Percentiles rank a stretch among this genome's conserved stretches.
These are phyloP conservation scores for Trametes hirsuta DNA, from an alignment of 1,284 basidiomycete species.

Conservation along the genomic window DNA sequence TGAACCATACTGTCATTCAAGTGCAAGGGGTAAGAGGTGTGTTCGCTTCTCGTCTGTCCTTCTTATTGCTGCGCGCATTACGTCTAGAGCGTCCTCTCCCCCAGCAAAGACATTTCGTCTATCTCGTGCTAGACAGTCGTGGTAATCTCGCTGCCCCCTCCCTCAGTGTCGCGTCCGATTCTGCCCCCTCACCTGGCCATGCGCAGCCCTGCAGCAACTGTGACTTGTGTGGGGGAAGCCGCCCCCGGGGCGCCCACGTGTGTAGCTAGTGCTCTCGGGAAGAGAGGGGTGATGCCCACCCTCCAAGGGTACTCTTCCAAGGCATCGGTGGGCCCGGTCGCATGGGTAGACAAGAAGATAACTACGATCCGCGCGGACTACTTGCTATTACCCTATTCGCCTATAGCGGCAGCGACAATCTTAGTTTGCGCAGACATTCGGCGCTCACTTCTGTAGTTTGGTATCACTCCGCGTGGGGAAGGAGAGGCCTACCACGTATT, in stretches of 20 bases:
- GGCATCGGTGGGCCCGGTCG: conserved; percentile 12
- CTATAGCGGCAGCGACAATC: conserved; percentile 22
- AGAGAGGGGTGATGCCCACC: neutral
- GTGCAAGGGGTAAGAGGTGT: neutral
- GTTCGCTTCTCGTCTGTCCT: neutral
- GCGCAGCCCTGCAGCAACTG: neutral
- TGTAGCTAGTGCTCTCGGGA: neutral
- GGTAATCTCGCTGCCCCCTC: conserved; percentile 5
- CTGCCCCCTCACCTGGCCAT: neutral
- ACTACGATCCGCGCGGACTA: conserved; percentile 18
- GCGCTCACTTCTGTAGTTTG: no score
- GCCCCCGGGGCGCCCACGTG: conserved; percentile 6
- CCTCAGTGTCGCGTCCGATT: neutral
- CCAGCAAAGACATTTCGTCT: conserved; percentile 9
- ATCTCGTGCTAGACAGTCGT: conserved; percentile 11
- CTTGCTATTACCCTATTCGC: conserved; percentile 12
- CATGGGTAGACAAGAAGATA: conserved; percentile 11
- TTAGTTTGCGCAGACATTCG: neutral
- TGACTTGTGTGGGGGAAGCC: conserved; percentile 1
- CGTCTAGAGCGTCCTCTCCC: conserved; percentile 1
- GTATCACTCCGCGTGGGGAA: conserved; percentile 1
- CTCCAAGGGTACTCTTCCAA: neutral
- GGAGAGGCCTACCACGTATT: neutral
- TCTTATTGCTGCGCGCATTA: conserved; percentile 11
- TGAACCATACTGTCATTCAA: neutral